Evolutionary conservation across 495 filamentous ascomycete genomes (phyloP).

Genomic region (Xanthoparmelia taractica): DNA sequence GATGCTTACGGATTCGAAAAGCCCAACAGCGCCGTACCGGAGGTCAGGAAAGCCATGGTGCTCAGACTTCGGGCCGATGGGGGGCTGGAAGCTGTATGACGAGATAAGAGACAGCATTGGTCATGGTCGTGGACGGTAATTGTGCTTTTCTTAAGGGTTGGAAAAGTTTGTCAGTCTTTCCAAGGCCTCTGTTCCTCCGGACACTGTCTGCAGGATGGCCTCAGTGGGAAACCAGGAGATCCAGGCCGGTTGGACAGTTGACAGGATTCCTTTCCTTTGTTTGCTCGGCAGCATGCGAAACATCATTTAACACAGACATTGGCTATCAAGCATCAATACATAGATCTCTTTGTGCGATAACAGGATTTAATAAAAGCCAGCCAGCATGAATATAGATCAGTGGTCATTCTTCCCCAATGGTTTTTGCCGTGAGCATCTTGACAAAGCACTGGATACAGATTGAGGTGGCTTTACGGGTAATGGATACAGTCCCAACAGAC

Average conservation of each 20-base stretch:
- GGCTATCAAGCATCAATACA: neutral
- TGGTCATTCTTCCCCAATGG: too few relatives aligned
- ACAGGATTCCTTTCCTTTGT: neutral
- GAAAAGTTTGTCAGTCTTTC: neutral
- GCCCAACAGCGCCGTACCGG: neutral
- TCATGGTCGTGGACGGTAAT: neutral
- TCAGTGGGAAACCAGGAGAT: neutral
- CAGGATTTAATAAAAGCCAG: neutral
- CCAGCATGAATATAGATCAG: neutral
- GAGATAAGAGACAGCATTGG: neutral
- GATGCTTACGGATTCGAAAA: constrained; percentile 16
- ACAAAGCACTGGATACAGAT: neutral
- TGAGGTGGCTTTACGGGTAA: neutral
- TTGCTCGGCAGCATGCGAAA: neutral
- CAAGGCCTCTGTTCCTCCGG: neutral
- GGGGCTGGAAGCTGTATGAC: neutral
- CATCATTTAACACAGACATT: neutral
- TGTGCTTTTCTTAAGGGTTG: neutral
- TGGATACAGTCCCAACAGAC: neutral
- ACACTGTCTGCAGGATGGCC: neutral
- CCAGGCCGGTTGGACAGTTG: neutral
- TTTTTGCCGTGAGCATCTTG: too few relatives aligned
- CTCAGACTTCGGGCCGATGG: constrained; percentile 2
- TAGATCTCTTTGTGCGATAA: neutral
- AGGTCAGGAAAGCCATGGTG: neutral